Base-by-base conservation (phyloP, 805 yeast genomes). In the Saccharomycopsis selenospora region DNA sequence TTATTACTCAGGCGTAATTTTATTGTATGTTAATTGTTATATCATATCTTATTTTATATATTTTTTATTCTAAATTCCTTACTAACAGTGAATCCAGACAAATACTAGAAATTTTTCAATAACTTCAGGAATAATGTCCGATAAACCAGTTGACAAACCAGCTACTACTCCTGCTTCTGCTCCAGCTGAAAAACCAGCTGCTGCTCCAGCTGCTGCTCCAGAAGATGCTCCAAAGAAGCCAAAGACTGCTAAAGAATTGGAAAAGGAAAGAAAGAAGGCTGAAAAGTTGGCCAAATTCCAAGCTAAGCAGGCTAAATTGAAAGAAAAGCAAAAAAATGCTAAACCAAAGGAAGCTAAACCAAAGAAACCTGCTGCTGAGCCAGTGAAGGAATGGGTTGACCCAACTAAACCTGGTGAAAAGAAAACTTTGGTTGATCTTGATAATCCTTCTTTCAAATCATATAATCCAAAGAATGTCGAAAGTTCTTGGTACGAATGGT, bases 401-500 rank as follows among this genome's bases (percentile, higher is more conserved):
- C 69, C 70, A 50, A 93, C 99, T 42, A 75, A 72, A 43, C 80
- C 85, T 2, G 99, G 99, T 54, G 95, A 89, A 60, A 93, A 91
- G 79, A 93, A 93, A 70, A 67, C 82, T 28, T 76, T 93, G 50
- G 84, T 80, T n/a, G 76, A 88, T 29, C 76, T 93, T 46, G 96
- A 91, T 40, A 95, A 90, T 63, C 90, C 96, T 20, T 81, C 97
- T 18, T 79, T 93, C 64, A 90, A 93, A 67, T 91, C 98, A 7
- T 93, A 93, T 67, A 85, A 79, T 60, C 99, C 99, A 28, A 77
- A 79, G 58, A 84, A 82, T 58, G 97, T 93, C 43, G 99, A 93
- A 69, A 83, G 95, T 49, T 86, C 96, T 11, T 93, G 99, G 99
- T 91, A 91, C 68, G 79, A 77, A 17, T 93, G 99, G 98, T 93